Evolutionary conservation across 2,329 filamentous ascomycete genomes (phyloP), one percentile per base, ranked within the genome.

Genomic region (Emergomyces pasteurianus): DNA sequence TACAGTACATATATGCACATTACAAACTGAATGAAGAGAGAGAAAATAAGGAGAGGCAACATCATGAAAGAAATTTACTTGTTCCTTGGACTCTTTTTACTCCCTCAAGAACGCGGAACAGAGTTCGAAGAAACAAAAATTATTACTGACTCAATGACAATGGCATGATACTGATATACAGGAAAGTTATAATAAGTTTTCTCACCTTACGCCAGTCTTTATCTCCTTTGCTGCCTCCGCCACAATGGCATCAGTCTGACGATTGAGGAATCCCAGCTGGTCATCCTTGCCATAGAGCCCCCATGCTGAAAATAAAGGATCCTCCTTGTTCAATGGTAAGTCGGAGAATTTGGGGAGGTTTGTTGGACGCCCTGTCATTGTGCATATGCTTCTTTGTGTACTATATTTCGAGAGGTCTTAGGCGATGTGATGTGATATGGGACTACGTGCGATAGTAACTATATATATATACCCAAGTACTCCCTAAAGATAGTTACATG

Each of bases 251-350:
- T 83, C 76, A 0, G 81, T 85, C 16, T 86, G 76, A 34, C 83
- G 78, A 68, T 87, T 86, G 23, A 87, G 70, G 28, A 81, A 82
- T 10, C 84, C 85, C 1, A 87, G 75, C 70, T 84, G 74, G 68
- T 86, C 84, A 59, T 79, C 68, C 56, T 77, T 72, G 56, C 83
- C 83, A 68, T 83, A 85, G 4, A 83, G 74, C 6, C 74, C 75
- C 77, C 77, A 80, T 18, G 78, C 62, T 3, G 64, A 63, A 36
- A 59, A 63, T 8, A 43, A 49, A 52, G 61, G 63, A 49, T 65
- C 64, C 21, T 40, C 61, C 26, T 61, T 63, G 53, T 64, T 62
- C n/a, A 65, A 43, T 8, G 64, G 63, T 2, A 65, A 58, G 18
- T 59, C 57, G 23, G 64, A 63, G 58, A 65, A 63, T 47, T 61